Base-by-base conservation (phyloP, 345 rosid genomes). In the Pugionium cornutum region DNA sequence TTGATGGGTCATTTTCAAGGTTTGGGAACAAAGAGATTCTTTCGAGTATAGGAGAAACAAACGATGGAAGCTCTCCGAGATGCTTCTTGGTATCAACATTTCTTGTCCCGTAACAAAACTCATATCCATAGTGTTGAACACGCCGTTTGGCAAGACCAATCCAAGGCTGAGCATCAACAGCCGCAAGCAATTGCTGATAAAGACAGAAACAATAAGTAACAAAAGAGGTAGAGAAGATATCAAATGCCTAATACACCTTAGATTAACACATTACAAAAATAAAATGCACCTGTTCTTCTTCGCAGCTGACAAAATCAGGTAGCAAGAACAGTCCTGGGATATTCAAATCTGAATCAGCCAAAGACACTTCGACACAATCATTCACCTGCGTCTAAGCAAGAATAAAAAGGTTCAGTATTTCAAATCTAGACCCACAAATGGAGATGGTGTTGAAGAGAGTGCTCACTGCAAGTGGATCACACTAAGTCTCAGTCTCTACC, bases 61-160 rank as follows among this genome's bases (percentile, higher is more conserved):
- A 89, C 29, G 76, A 57, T 11, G 97, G 98, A 83, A 92, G 86
- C 78, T 73, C 82, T 5, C 97, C 98, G 72, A 92, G 73, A 68
- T 59, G 74, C 63, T 75, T 79, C 66, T 73, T 81, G n/a, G 89
- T 72, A 79, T 92, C 79, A 39, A 89, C 90, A 62, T 92, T 89
- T 77, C 90, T 92, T 8, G 81, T 89, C 2, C 78, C 84, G 39
- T 92, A 92, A 74, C 87, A 80, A 69, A 92, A 92, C 76, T 87
- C 87, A 68, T 92, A 92, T 62, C 98, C 98, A 64, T 92, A 87
- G 80, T 92, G 98, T 70, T 87, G 98, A 76, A 89, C 97, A 77
- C 97, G 84, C 68, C 97, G 76, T 76, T 92, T 92, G 0, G 96
- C 68, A 1, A 92, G 94, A 68, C 74, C 80, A 33, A 82, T 81